Base-by-base conservation (phyloP, 352 stramenopile genomes). In the Globisporangium uncinulatum region DNA sequence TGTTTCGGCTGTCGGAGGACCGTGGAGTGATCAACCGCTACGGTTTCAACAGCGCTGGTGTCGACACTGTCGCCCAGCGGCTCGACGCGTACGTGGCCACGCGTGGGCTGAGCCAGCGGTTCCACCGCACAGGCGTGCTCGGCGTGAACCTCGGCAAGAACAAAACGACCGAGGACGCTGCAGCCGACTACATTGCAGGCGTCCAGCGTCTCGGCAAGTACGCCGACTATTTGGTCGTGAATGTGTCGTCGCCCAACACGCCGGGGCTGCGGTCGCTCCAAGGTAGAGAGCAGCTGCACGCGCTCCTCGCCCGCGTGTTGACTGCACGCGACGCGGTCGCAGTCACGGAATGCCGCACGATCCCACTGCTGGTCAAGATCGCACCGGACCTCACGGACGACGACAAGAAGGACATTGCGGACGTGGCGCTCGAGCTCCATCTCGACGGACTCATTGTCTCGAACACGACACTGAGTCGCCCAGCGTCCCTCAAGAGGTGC, bases 101-200 rank as follows among this genome's bases (percentile, higher is more conserved):
- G 0, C 69, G 80, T 19, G 71, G 54, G 6, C 56, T 65, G 19
- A 69, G 63, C 29, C 59, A 70, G 52, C 49, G 50, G 2, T 65
- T 72, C n/a, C 65, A 90, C 49, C 83, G 78, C 20, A 60, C 72
- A 11, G 92, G 93, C 17, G 69, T 98, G 7, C 61, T 99, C 4
- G 97, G 96, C 14, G 86, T 99, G 13, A 99, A 99, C 70, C 65
- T 99, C 44, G 97, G 97, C 55, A 99, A 99, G 76, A 99, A 99
- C 76, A 99, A 99, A 67, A 71, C 76, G 20, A 88, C 82, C 3
- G 78, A 92, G 49, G 81, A 92, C 57, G 79, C 79, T 1, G 79
- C 84, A 3, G 65, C 73, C 0, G 83, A 99, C 69, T 98, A 98
- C 71, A 79, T 93, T 36, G 68, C 72, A 34, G 94, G 95, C 17